A percentile compares a stretch with the other conserved stretches of the same genome.
phyloP scores from a whole-genome alignment of 2,329 filamentous ascomycete genomes.

The Epicoccum sorghinum region DNA sequence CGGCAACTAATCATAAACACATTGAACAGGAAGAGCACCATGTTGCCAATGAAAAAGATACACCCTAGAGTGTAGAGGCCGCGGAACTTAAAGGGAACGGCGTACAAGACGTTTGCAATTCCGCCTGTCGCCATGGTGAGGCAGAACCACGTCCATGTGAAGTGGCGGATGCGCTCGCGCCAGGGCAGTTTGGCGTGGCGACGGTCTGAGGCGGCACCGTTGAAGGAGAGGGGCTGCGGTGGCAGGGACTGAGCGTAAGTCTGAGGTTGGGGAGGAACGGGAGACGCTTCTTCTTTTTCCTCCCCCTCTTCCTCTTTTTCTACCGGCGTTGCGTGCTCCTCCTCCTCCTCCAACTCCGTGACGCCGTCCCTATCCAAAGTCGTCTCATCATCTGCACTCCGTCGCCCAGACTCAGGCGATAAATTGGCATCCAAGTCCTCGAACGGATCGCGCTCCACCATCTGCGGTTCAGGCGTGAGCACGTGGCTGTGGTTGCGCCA shows the following conservation, averaged over 20 bases:
- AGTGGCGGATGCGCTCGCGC: conserved; percentile 62
- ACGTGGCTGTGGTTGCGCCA: conserved; percentile 35
- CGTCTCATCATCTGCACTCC: not conserved
- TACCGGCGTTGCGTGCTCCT: no score
- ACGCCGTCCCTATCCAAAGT: not conserved
- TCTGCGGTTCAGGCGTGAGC: conserved; percentile 24
- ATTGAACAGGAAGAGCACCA: conserved; percentile 72
- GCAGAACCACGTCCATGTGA: conserved; percentile 82
- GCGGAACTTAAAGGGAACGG: conserved; percentile 51
- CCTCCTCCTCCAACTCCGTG: no score
- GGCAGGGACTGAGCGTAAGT: no score
- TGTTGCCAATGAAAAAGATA: conserved; percentile 56
- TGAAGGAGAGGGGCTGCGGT: no score
- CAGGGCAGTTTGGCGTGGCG: conserved; percentile 10
- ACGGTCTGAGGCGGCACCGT: not conserved
- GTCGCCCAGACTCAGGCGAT: not conserved
- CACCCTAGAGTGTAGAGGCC: conserved; percentile 57
- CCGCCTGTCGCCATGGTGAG: conserved; percentile 68
- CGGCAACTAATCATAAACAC: conserved; percentile 69
- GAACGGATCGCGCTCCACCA: conserved; percentile 25
- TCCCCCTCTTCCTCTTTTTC: not conserved
- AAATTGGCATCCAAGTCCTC: conserved; percentile 15
- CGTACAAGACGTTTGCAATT: conserved; percentile 64
- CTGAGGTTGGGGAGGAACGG: no score
- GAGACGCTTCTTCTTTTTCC: no score